Evolutionary conservation across 2,329 filamentous ascomycete species (phyloP).

Genomic region (Colletotrichum euphorbiae): DNA sequence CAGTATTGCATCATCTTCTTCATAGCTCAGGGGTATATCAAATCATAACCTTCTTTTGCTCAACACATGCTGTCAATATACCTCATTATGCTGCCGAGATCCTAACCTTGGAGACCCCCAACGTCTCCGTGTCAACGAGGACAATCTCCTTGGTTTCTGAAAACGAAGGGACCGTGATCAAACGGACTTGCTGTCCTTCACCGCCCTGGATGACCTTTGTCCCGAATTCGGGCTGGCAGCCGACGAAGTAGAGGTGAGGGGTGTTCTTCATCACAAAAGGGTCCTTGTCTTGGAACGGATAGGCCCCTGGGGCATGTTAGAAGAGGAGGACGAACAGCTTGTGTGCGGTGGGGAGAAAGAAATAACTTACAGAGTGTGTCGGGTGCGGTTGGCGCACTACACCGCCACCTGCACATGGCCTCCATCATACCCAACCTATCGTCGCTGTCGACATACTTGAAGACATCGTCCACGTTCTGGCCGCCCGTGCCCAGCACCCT

Average conservation of each 20-base stretch:
- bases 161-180: slow-evolving; percentile 89
- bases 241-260: slow-evolving; percentile 92
- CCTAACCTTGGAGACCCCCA: slow-evolving; percentile 80
- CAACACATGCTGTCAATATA: not conserved
- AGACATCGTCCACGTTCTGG: slow-evolving; percentile 93
- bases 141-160: slow-evolving; percentile 82
- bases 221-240: slow-evolving; percentile 83
- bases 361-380: slow-evolving; percentile 89
- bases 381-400: slow-evolving; percentile 91
- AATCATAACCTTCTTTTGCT: slow-evolving; percentile 27
- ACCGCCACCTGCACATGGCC: slow-evolving; percentile 91
- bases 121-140: slow-evolving; percentile 84
- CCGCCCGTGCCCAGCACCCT: slow-evolving; percentile 87
- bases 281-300: slow-evolving; percentile 94
- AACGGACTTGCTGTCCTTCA: slow-evolving; percentile 76
- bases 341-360: not conserved
- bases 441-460: slow-evolving; percentile 86
- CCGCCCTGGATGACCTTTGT: slow-evolving; percentile 76
- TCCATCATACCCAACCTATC: slow-evolving; percentile 92
- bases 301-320: slow-evolving; percentile 75
- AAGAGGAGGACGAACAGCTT: not conserved
- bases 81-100: slow-evolving; percentile 50
- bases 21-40: slow-evolving; percentile 38
- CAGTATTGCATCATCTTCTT: not conserved
- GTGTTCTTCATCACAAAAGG: slow-evolving; percentile 88